A percentile compares a stretch with the other conserved stretches of the same genome.
Evolutionary conservation across 1,284 basidiomycete genomes (phyloP).

Genomic region (Earliella scabrosa): DNA sequence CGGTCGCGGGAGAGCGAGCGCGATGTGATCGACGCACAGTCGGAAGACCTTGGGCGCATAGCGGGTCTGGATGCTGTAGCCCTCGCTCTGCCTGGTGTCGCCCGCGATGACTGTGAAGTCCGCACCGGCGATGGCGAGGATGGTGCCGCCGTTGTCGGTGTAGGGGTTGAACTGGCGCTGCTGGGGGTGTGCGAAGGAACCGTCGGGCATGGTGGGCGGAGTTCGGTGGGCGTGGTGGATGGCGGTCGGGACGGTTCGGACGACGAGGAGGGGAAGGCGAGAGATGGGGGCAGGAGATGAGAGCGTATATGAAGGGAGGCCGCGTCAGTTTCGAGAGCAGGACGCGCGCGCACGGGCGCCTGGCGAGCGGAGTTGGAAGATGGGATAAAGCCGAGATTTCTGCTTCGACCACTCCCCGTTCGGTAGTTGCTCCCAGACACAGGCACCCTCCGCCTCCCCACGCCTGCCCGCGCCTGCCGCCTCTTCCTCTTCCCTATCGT

Average conservation of each 20-base stretch:
- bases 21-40: conserved; percentile 55
- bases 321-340: conserved; percentile 32
- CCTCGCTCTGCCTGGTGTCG: conserved; percentile 93
- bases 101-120: conserved; percentile 94
- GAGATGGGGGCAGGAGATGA: conserved; percentile 8
- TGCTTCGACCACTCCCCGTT: conserved; percentile 19
- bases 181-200: conserved; percentile 47
- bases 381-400: conserved; percentile 33
- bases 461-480: neutral
- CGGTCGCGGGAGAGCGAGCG: neutral
- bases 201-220: conserved; percentile 40
- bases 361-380: conserved; percentile 30
- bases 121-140: conserved; percentile 91
- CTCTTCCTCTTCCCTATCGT: conserved; percentile 3
- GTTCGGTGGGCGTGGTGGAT: conserved; percentile 8
- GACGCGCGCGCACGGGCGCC: conserved; percentile 23
- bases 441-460: conserved; percentile 9
- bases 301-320: conserved; percentile 32
- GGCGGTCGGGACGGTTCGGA: conserved; percentile 13
- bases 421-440: conserved; percentile 16
- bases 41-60: conserved; percentile 93
- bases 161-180: conserved; percentile 85
- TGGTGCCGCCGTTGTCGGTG: conserved; percentile 91
- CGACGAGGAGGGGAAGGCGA: conserved; percentile 12
- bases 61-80: conserved; percentile 93